phyloP scores from a whole-genome alignment of 257 asterid genomes.

The Salvia hispanica region DNA sequence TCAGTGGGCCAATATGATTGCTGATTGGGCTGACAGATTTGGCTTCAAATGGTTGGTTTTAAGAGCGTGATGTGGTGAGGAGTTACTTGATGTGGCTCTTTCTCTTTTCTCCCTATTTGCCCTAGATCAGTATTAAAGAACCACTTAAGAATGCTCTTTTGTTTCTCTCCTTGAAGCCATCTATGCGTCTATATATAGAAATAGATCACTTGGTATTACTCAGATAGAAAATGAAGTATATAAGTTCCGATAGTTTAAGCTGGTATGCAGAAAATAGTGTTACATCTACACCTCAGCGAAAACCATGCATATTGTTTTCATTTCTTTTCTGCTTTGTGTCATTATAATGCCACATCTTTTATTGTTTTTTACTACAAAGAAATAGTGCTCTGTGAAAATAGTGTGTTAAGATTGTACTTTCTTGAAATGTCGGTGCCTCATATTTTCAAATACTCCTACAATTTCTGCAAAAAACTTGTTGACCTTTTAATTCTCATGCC shows the following conservation, averaged over 20 bases:
- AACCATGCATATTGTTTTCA: slow-evolving; percentile 8
- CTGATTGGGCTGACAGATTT: slow-evolving; percentile 55
- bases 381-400: neutral
- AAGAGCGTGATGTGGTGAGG: slow-evolving; percentile 69
- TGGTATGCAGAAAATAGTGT: slow-evolving; percentile 13
- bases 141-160: slow-evolving; percentile 32
- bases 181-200: neutral
- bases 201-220: slow-evolving; percentile 11
- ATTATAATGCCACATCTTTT: neutral
- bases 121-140: slow-evolving; percentile 28
- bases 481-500: too few species aligned
- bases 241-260: neutral
- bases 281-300: slow-evolving; percentile 6
- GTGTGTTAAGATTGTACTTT: neutral
- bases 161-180: slow-evolving; percentile 18
- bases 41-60: slow-evolving; percentile 53
- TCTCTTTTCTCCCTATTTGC: slow-evolving; percentile 40
- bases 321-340: neutral
- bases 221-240: slow-evolving; percentile 4
- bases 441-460: neutral
- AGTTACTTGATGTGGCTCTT: slow-evolving; percentile 52
- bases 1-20: slow-evolving; percentile 49
- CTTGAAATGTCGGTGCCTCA: neutral
- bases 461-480: too few species aligned
- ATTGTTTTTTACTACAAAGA: neutral